A percentile compares a stretch with the other conserved stretches of the same genome.
These are phyloP conservation scores for Eremochloa ophiuroides DNA, from an alignment of 176 grass and related monocot species.

Conservation along the genomic window DNA sequence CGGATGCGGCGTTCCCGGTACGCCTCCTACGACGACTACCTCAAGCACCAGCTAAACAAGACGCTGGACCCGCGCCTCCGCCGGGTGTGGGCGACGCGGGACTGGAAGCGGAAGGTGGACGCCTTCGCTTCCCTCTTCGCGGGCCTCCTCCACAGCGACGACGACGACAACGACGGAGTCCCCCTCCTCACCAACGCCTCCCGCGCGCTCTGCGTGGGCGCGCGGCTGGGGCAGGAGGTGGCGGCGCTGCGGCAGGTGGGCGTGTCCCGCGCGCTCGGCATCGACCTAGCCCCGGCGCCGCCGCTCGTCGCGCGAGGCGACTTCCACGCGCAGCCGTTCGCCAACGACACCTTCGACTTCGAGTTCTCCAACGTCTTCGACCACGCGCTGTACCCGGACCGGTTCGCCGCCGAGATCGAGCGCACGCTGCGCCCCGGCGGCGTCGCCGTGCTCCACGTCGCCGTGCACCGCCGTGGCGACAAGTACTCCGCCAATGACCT, in stretches of 20 bases:
- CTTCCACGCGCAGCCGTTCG: slow-evolving; percentile 85
- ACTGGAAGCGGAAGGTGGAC: slow-evolving; percentile 76
- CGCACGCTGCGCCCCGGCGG: slow-evolving; percentile 70
- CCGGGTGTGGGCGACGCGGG: slow-evolving; percentile 79
- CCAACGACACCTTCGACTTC: slow-evolving; percentile 65
- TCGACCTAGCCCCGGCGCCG: slow-evolving; percentile 76
- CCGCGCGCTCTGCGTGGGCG: slow-evolving; percentile 75
- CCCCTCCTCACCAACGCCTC: slow-evolving; percentile 68
- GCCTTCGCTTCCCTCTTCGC: slow-evolving; percentile 65
- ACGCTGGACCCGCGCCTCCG: slow-evolving; percentile 86
- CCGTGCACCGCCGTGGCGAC: slow-evolving; percentile 71
- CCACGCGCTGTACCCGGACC: slow-evolving; percentile 80
- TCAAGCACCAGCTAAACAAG: slow-evolving; percentile 92
- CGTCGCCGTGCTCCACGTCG: slow-evolving; percentile 68
- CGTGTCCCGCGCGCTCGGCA: slow-evolving; percentile 55
- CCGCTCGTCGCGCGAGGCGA: slow-evolving; percentile 70
- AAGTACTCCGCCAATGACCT: slow-evolving; percentile 94
- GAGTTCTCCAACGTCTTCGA: slow-evolving; percentile 99
- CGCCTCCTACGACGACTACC: slow-evolving; percentile 84
- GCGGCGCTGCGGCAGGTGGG: slow-evolving; percentile 69
- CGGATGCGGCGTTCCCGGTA: slow-evolving; percentile 61
- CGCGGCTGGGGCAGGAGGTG: slow-evolving; percentile 64
- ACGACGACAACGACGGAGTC: too few species aligned
- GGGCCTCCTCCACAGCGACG: slow-evolving; percentile 11
- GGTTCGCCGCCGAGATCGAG: slow-evolving; percentile 75